Conservation (phyloP, 257 asterid species). For the Solanum ahanhuiri region DNA sequence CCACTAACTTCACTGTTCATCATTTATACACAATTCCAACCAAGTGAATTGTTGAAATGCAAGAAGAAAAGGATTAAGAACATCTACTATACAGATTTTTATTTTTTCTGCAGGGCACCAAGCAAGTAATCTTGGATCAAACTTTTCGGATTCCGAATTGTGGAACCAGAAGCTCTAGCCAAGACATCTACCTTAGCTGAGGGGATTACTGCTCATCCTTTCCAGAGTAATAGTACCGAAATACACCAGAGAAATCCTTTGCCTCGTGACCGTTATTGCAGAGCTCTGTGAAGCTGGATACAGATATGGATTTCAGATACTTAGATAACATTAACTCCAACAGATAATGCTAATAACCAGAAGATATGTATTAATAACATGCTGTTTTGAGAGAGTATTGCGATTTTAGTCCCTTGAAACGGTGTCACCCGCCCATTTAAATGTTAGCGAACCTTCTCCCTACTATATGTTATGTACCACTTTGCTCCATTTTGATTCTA, state of each 20-base stretch:
- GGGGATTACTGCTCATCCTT: slow-evolving; percentile 37
- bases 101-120: not conserved
- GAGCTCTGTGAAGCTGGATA: slow-evolving; percentile 57
- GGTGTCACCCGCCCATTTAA: not conserved
- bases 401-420: not conserved
- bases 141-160: not conserved
- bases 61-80: not conserved
- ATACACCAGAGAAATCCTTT: slow-evolving; percentile 80
- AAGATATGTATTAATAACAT: not conserved
- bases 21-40: not conserved
- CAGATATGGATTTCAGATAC: not conserved
- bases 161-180: not conserved
- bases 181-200: not conserved
- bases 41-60: not conserved
- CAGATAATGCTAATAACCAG: not conserved
- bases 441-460: not conserved
- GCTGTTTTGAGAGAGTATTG: not conserved
- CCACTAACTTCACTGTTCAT: not conserved
- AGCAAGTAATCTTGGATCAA: not conserved
- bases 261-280: slow-evolving; percentile 50
- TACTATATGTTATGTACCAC: not conserved
- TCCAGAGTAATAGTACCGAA: slow-evolving; percentile 71
- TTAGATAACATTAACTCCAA: not conserved
- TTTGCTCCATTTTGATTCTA: not conserved
- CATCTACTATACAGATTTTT: not conserved